Base-by-base conservation (phyloP, 352 stramenopile genomes). In the Pythium phragmitis region DNA sequence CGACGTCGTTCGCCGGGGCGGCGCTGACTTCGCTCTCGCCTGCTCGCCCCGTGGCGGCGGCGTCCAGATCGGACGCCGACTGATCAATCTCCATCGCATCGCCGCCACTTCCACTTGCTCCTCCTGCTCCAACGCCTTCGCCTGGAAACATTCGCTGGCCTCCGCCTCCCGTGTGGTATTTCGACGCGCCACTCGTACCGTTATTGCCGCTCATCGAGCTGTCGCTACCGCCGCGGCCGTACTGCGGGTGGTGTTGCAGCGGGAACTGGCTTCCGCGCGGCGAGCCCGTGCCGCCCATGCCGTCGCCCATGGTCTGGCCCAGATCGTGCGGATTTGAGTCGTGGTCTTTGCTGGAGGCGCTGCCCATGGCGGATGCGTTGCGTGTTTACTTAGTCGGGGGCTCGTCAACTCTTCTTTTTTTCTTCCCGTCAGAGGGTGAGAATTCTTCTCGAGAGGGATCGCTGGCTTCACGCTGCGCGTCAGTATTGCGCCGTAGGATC, bases 311-410 rank as follows among this genome's bases (percentile, higher is more conserved):
- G 55, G 85, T 82, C 47, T 80, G 82, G 28, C 85, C 85, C 43
- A 94, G 69, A 43, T 92, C 84, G 47, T 82, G 80, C n/a, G 80
- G 85, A 64, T 92, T 89, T 48, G 79, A 72, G 60, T 94, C 85
- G 73, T 88, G 80, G 57, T 88, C 73, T 65, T 92, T 92, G 68
- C 85, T 94, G 36, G 80, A 91, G 26, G 83, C 83, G 78, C 85
- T 94, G 53, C 85, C 85, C 85, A 94, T 94, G 14, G 39, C 46
- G 16, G 34, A 36, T 26, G 16, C 8, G n/a, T 16, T 63, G 7
- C 5, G 19, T 6, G 46, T 33, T 52, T 52, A 6, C 43, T 49
- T 52, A 11, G 13, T 41, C 48, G 48, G 23, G 21, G 14, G 42
- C n/a, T 60, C 58, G n/a, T 8, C 28, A 16, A 23, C n/a, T 62